These are phyloP conservation scores for Nothopassalora personata DNA, from an alignment of 2,329 filamentous ascomycete genomes.

Conservation along the genomic window DNA sequence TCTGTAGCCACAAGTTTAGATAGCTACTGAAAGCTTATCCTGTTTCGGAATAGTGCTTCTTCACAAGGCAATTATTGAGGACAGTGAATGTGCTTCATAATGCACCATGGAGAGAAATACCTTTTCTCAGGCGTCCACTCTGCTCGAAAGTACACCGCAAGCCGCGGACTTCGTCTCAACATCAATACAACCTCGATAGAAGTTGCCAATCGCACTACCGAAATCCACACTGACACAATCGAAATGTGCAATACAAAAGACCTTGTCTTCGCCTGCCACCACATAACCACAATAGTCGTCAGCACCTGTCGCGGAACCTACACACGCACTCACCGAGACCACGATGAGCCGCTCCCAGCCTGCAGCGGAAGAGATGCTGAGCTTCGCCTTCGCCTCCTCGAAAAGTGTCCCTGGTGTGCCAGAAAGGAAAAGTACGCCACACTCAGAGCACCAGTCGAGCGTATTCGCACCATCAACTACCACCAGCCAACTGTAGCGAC, in stretches of 20 bases:
- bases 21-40: not conserved
- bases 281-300: not conserved
- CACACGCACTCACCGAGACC: not conserved
- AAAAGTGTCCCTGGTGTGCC: not conserved
- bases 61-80: not conserved
- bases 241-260: not conserved
- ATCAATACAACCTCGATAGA: not conserved
- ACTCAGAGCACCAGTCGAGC: not conserved
- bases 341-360: not conserved
- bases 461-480: not conserved
- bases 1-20: not conserved
- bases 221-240: not conserved
- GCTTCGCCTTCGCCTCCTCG: not conserved
- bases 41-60: not conserved
- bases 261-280: not conserved
- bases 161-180: not conserved
- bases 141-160: not conserved
- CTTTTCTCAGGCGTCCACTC: not conserved
- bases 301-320: not conserved
- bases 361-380: not conserved
- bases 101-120: not conserved
- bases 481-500: not conserved
- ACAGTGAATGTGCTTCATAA: not conserved
- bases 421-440: too few species aligned
- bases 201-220: not conserved